Evolutionary conservation across 2,329 filamentous ascomycete genomes (phyloP).

Genomic region (Raffaelea albimanens): DNA sequence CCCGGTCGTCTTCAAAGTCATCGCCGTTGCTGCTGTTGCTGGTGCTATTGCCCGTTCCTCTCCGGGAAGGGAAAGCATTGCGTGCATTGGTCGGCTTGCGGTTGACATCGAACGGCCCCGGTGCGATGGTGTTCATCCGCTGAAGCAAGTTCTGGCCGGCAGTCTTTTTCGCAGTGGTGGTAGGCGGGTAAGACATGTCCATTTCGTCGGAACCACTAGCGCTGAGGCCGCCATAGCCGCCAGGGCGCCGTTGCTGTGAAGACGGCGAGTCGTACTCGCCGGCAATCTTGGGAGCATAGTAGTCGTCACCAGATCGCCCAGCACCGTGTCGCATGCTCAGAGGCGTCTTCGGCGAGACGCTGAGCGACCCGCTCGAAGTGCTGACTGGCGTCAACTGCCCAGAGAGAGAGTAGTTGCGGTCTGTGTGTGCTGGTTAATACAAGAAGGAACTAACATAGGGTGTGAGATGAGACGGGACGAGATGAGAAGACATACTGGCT

Average conservation of each 20-base stretch:
- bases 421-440: conserved; percentile 26
- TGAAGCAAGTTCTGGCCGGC: conserved; percentile 36
- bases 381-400: conserved; percentile 57
- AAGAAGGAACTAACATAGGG: background rate
- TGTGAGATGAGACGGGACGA: conserved; percentile 11
- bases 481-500: conserved; percentile 38
- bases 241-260: conserved; percentile 29
- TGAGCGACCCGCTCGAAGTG: conserved; percentile 47
- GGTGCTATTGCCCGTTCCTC: conserved; percentile 5
- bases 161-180: conserved; percentile 37
- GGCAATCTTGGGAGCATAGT: conserved; percentile 36
- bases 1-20: background rate
- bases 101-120: conserved; percentile 53
- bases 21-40: conserved; percentile 4
- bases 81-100: conserved; percentile 15
- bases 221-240: conserved; percentile 40
- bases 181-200: conserved; percentile 35
- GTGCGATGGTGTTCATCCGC: conserved; percentile 56
- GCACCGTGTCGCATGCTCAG: conserved; percentile 29
- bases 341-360: conserved; percentile 54
- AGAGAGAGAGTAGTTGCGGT: conserved; percentile 42
- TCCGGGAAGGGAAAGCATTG: conserved; percentile 21
- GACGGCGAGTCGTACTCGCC: conserved; percentile 29
- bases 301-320: conserved; percentile 31
- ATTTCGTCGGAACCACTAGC: conserved; percentile 25